Base-by-base conservation (phyloP, 495 filamentous ascomycete genomes). In the Tetracladium marchalianum region DNA sequence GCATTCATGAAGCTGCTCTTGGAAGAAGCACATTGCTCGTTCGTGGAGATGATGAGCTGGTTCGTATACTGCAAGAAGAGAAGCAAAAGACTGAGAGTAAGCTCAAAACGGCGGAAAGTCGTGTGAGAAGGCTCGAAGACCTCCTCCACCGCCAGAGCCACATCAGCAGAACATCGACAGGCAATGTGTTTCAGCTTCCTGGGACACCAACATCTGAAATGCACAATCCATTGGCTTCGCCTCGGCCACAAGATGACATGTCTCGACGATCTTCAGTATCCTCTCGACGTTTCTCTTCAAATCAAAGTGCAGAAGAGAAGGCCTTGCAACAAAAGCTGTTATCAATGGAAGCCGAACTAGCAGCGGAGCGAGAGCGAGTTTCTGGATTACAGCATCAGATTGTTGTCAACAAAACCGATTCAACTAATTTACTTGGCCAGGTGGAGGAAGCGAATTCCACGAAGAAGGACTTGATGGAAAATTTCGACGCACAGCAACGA, bases 401-500 rank as follows among this genome's bases (percentile, higher is more conserved):
- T 8, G 61, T 69, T 36, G 61, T 62, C 8, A 72, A 69, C 41
- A 69, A 61, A 5, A 76, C 82, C 15, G 68, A 76, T 3, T 77
- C 85, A 55, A 72, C 78, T 22, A 71, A 82, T 34, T 77, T 85
- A 27, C 81, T 78, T 51, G 71, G 77, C 38, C 81, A 80, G 49
- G 76, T 87, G 36, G 81, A 90, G 50, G 87, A 95, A 59, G 85
- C 73, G 11, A 82, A 87, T 50, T 90, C 85, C 2, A 99, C 85
- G 0, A 99, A 99, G 63, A 80, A 85, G 57, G 92, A 99, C 56
- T 76, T 99, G 1, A 78, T 99, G 60, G 84, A 85, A 35, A 99
- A 99, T 56, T 81, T 99, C 60, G 88, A 96, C 55, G 85, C 90
- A 31, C 76, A 87, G 31, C 86, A 94, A 58, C 78, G 79, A 24